Base-by-base conservation (phyloP, 257 asterid genomes). In the Rubia yunnanensis region DNA sequence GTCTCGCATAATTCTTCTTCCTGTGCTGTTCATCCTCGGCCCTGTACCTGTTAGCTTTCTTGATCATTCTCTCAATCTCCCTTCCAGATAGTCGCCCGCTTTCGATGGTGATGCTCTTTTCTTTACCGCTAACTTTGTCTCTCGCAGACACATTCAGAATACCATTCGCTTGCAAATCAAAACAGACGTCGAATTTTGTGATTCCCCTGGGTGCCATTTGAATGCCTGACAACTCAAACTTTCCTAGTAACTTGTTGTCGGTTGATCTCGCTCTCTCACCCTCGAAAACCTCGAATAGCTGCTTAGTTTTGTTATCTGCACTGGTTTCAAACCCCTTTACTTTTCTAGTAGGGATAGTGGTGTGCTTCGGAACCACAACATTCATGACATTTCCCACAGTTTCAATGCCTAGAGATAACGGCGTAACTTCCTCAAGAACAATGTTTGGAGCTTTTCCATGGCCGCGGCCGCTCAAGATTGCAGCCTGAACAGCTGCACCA, bases 401-500 rank as follows among this genome's bases (percentile, higher is more conserved):
- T 28, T 14, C 10, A 15, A 57, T 14, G 34, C 62, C 62, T 14
- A 57, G 15, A 28, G 62, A 57, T 5, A 57, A 28, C 3, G 62
- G 62, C 11, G 62, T 41, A 10, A 41, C 49, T 8, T 41, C 49
- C 7, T 2, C 1, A 41, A 41, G 15, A 1, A 4, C 49, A 13
- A 41, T 2, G 15, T 10, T 13, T 5, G 11, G 49, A 41, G 17
- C 17, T 13, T 41, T 10, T 8, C 1, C 49, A 13, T 41, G 3
- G 11, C 6, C 17, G 2, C 6, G 5, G 49, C 49, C 7, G 15
- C 49, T 41, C 5, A 41, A 13, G 15, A 10, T 57, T 27, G 62
- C 62, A 15, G 62, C 62, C 27, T 57, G 38, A 57, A 57, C 38
- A 57, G 62, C 38, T 27, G 62, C 62, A 15, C 62, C 62, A 28